Base-by-base conservation (phyloP, 176 grass and related monocot species). In the Phragmites australis region DNA sequence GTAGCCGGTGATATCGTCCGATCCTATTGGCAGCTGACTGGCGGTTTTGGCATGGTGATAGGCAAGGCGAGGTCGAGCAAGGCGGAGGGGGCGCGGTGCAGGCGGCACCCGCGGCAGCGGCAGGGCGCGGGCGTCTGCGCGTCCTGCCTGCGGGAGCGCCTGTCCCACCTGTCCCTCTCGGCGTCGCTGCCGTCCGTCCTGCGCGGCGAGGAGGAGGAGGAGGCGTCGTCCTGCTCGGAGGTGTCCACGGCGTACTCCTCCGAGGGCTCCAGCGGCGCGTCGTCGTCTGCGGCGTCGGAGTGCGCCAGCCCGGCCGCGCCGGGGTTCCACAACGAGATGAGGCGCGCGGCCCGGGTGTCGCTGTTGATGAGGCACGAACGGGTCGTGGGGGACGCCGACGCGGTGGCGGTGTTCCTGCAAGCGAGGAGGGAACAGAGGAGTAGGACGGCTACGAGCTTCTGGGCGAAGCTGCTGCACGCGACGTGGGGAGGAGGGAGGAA, bases 61-160 rank as follows among this genome's bases (percentile, higher is more conserved):
- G 88, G 88, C 52, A 76, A 66, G 48, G 57, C 41, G 46, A 89
- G 47, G 76, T 29, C 52, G 26, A 45, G 17, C 43, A 80, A 61
- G 76, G 39, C 21, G 56, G 77, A 56, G 34, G 77, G 63, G 4
- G 72, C 57, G 65, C 30, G 57, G 70, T 97, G 94, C 85, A 77
- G 79, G 88, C 86, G 80, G 70, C 94, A 96, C 58, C 58, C 58
- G 68, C 82, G 68, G 76, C 90, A 87, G 76, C 70, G 72, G 41
- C 82, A 85, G 31, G 70, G 32, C 6, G 68, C 59, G 0, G 91
- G 94, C 16, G 91, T 97, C 23, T 97, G 94, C 82, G 80, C 94
- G 47, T 66, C 17, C 47, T 97, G 94, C 92, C 85, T 97, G 46
- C 88, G 62, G 49, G 92, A 97, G 63, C 91, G 85, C 65, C 88